Evolutionary conservation across 306 rosid genomes (phyloP).

Genomic region (Prunus mongolica): DNA sequence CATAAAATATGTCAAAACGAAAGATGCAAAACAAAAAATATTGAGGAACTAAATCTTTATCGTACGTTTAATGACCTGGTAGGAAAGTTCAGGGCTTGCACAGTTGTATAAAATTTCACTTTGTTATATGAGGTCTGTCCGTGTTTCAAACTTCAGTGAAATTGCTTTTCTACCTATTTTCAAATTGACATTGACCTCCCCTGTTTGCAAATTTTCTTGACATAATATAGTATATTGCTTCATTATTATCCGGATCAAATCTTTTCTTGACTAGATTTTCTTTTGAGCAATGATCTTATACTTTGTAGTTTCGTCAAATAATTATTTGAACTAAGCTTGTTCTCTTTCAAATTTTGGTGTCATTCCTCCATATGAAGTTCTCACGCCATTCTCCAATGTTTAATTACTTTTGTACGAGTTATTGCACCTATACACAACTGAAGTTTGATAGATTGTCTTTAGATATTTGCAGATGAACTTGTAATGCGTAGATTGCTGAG

Average conservation of each 20-base stretch:
- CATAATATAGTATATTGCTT: background rate
- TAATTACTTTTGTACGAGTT: constrained; percentile 10
- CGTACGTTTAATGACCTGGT: background rate
- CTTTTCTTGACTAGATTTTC: background rate
- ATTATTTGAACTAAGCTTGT: background rate
- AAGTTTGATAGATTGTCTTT: constrained; percentile 25
- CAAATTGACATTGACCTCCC: no score
- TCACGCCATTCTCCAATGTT: background rate
- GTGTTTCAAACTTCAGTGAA: no score
- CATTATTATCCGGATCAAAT: background rate
- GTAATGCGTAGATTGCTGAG: constrained; percentile 49
- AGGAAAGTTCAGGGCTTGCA: no score
- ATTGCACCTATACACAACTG: constrained; percentile 26
- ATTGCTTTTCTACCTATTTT: no score
- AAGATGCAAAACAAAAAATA: background rate
- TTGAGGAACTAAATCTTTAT: background rate
- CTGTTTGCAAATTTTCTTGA: no score
- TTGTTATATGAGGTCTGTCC: no score
- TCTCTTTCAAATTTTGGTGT: background rate
- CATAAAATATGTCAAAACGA: background rate
- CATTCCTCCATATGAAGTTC: background rate
- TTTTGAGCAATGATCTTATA: background rate
- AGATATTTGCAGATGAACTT: constrained; percentile 87
- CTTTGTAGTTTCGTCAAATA: background rate
- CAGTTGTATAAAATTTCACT: no score